Evolutionary conservation across 1,139 yeast species (phyloP).

Genomic region (Scheffersomyces lignicola): DNA sequence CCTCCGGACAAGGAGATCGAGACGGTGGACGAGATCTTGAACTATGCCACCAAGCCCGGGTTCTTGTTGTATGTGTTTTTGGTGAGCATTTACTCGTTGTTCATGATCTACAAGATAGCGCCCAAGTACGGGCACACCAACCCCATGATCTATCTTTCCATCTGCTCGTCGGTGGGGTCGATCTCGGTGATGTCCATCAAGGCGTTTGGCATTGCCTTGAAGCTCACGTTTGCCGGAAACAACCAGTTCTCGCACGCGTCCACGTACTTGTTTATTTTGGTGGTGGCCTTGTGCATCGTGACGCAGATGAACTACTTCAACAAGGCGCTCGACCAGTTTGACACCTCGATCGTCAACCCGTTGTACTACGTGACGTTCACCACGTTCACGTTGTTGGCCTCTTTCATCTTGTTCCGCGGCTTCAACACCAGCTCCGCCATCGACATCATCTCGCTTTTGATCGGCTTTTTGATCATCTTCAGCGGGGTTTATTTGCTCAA

Average conservation of each 20-base stretch:
- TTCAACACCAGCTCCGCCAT: slow-evolving; percentile 83
- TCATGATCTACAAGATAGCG: slow-evolving; percentile 81
- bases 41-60: slow-evolving; percentile 79
- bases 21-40: slow-evolving; percentile 85
- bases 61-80: slow-evolving; percentile 65
- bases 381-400: slow-evolving; percentile 82
- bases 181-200: slow-evolving; percentile 90
- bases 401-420: slow-evolving; percentile 83
- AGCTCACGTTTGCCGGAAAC: slow-evolving; percentile 82
- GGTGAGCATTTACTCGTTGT: slow-evolving; percentile 66
- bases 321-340: slow-evolving; percentile 91
- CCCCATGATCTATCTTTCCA: slow-evolving; percentile 88
- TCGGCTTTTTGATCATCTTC: slow-evolving; percentile 85
- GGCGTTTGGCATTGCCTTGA: slow-evolving; percentile 91
- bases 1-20: slow-evolving; percentile 89
- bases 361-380: slow-evolving; percentile 90
- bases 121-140: slow-evolving; percentile 79
- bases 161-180: slow-evolving; percentile 89
- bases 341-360: slow-evolving; percentile 90
- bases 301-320: slow-evolving; percentile 94
- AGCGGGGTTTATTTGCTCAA: slow-evolving; percentile 85
- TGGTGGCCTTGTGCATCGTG: slow-evolving; percentile 78
- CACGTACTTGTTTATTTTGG: slow-evolving; percentile 76
- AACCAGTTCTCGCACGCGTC: slow-evolving; percentile 86
- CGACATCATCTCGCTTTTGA: slow-evolving; percentile 78